phyloP scores from a whole-genome alignment of 768 basidiomycete genomes.

The Steccherinum ochraceum region DNA sequence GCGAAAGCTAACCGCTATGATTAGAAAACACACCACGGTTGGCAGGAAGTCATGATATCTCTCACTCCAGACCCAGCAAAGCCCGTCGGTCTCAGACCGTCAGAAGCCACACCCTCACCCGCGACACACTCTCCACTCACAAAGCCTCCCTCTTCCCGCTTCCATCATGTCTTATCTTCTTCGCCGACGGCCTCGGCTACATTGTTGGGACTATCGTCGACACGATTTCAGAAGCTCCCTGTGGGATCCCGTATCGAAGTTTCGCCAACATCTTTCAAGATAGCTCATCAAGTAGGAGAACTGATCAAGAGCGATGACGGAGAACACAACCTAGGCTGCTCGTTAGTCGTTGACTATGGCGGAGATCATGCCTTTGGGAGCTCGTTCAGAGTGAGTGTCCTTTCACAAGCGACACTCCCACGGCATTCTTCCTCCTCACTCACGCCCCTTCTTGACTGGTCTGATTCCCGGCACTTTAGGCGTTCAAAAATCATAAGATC shows the following conservation, averaged over 20 bases:
- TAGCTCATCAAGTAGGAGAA: conserved; percentile 62
- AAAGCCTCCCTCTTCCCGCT: conserved; percentile 21
- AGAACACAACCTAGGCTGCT: conserved; percentile 33
- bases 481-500: conserved; percentile 82
- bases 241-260: conserved; percentile 77
- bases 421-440: not conserved
- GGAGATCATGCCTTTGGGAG: conserved; percentile 58
- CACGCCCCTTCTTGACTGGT: conserved; percentile 2
- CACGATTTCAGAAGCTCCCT: conserved; percentile 63
- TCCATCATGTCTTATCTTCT: conserved; percentile 64
- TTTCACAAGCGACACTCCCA: not conserved
- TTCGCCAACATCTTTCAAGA: conserved; percentile 61
- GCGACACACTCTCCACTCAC: conserved; percentile 5
- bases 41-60: conserved; percentile 80
- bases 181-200: conserved; percentile 46
- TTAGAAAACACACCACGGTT: conserved; percentile 74
- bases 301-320: conserved; percentile 34
- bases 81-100: conserved; percentile 20
- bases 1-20: not conserved
- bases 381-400: conserved; percentile 68
- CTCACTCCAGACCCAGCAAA: conserved; percentile 33
- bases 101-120: conserved; percentile 11
- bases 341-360: conserved; percentile 89
- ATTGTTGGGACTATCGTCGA: conserved; percentile 58
- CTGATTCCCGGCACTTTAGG: conserved; percentile 38